phyloP scores from a whole-genome alignment of 192 early-diverging fungal species.

The Chytriomyces sp. region DNA sequence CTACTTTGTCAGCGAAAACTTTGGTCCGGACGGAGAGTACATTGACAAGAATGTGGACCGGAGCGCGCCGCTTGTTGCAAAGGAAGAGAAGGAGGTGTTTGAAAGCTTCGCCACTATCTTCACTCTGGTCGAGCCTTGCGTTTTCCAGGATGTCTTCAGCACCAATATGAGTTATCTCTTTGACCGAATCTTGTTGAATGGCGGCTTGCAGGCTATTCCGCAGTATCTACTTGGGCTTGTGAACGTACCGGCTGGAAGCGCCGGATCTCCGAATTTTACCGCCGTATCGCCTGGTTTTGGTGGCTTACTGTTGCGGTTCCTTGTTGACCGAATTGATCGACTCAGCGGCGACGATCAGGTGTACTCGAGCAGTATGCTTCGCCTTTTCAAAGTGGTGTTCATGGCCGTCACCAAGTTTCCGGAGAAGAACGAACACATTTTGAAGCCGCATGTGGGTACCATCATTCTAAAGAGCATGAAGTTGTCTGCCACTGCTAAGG shows the following conservation, averaged over 20 bases:
- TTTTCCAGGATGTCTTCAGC: constrained; percentile 93
- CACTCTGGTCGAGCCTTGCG: constrained; percentile 60
- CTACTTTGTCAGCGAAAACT: constrained; percentile 72
- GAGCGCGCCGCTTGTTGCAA: constrained; percentile 38
- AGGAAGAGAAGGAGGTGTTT: constrained; percentile 84
- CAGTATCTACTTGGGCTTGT: constrained; percentile 35
- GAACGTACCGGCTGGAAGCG: constrained; percentile 68
- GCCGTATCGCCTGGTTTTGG: constrained; percentile 76
- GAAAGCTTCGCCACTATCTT: constrained; percentile 87
- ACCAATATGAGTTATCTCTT: constrained; percentile 95
- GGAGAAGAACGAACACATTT: constrained; percentile 84
- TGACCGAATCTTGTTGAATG: constrained; percentile 68
- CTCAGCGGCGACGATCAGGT: constrained; percentile 70
- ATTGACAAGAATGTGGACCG: constrained; percentile 24
- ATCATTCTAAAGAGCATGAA: constrained; percentile 91
- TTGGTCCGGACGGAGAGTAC: constrained; percentile 46
- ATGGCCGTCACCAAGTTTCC: constrained; percentile 92
- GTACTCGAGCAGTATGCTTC: constrained; percentile 75
- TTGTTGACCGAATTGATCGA: constrained; percentile 77
- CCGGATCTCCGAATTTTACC: constrained; percentile 87
- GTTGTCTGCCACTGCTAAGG: constrained; percentile 76
- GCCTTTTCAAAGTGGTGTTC: constrained; percentile 92
- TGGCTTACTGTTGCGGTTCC: constrained; percentile 72
- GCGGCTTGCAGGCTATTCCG: constrained; percentile 29
- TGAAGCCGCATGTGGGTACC: constrained; percentile 88